Percentiles rank a stretch among this genome's conserved stretches.
Conservation (phyloP, 2,329 filamentous ascomycete species). For the Trichoderma sp. region DNA sequence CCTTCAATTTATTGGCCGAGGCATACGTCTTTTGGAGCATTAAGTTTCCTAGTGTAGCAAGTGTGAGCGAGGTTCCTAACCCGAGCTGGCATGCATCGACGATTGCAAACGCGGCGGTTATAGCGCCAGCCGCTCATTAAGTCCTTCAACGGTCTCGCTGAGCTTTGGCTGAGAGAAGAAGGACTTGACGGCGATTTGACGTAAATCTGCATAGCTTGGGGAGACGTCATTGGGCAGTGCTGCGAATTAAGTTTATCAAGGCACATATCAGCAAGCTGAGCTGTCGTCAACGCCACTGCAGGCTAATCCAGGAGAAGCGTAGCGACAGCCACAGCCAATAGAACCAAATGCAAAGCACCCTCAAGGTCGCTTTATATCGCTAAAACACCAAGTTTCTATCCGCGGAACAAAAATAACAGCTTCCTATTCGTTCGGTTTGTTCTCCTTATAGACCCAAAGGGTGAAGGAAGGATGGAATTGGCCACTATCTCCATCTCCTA, state of each 20-base stretch:
- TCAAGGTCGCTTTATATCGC: background rate
- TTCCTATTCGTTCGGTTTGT: constrained; percentile 7
- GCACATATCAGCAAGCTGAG: background rate
- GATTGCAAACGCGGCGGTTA: constrained; percentile 1
- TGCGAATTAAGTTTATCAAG: background rate
- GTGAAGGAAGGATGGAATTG: background rate
- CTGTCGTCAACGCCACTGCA: background rate
- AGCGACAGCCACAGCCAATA: constrained; percentile 1
- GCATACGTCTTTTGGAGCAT: background rate
- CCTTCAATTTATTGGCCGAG: background rate
- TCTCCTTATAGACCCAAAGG: background rate
- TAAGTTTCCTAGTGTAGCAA: background rate
- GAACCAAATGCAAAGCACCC: background rate
- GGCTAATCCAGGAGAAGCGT: background rate
- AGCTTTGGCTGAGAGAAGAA: background rate
- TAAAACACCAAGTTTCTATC: background rate
- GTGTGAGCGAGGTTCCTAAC: background rate
- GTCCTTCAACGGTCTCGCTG: background rate
- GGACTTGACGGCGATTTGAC: background rate
- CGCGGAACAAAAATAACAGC: background rate
- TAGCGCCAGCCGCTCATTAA: background rate
- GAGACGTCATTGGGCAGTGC: background rate
- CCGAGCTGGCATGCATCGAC: background rate
- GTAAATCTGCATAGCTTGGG: background rate
- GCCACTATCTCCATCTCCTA: background rate